Percentiles rank a stretch among this genome's conserved stretches.
Evolutionary conservation across 2,329 filamentous ascomycete species (phyloP).

Genomic region (Xylariales sp.): DNA sequence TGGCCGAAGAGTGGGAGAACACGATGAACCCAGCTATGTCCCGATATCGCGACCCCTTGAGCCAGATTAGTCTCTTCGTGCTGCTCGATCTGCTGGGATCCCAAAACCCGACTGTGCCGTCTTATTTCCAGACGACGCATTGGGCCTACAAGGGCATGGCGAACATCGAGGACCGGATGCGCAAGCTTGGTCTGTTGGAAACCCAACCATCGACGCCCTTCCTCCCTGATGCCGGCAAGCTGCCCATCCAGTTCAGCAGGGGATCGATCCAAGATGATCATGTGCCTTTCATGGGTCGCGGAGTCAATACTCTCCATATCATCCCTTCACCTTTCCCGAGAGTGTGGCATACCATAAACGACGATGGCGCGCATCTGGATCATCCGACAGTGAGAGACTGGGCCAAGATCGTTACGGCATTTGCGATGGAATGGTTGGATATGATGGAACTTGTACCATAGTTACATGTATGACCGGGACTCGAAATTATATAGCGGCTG

Average conservation of each 20-base stretch:
- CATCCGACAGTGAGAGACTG: constrained; percentile 70
- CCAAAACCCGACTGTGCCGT: constrained; percentile 56
- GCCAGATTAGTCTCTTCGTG: constrained; percentile 71
- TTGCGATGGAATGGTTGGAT: constrained; percentile 77
- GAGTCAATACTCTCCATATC: constrained; percentile 71
- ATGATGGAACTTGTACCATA: constrained; percentile 40
- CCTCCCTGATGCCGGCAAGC: constrained; percentile 50
- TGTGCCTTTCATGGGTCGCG: constrained; percentile 68
- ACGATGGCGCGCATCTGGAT: constrained; percentile 71
- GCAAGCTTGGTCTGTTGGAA: constrained; percentile 49
- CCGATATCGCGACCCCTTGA: constrained; percentile 63
- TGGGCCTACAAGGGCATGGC: constrained; percentile 74
- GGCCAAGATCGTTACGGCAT: constrained; percentile 67
- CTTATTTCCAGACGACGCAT: constrained; percentile 73
- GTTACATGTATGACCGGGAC: too few species aligned
- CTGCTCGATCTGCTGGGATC: constrained; percentile 70
- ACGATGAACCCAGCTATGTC: constrained; percentile 62
- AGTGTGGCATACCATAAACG: constrained; percentile 68
- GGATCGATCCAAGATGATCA: constrained; percentile 65
- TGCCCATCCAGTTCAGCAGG: constrained; percentile 26
- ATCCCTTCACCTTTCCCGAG: constrained; percentile 67
- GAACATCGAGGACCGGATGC: constrained; percentile 59
- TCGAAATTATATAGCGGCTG: too few species aligned
- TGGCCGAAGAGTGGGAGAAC: constrained; percentile 69
- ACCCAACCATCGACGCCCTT: constrained; percentile 38